Percentiles rank a stretch among this genome's conserved stretches.
Evolutionary conservation across 179 eudicot species (phyloP).

Genomic region (Actinidia polygama): DNA sequence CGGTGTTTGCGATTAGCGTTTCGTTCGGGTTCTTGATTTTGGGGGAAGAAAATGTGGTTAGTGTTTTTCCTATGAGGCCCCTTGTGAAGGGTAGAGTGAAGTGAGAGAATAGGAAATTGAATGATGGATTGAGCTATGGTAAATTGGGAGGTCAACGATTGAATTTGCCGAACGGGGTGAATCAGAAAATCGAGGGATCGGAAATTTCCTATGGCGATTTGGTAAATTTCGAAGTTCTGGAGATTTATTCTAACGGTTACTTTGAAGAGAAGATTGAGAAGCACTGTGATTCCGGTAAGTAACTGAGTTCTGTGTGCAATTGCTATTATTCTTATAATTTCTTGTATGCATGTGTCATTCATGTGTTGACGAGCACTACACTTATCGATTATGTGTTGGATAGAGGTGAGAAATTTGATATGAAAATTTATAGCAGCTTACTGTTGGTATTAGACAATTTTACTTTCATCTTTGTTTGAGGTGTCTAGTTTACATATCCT

Average conservation of each 20-base stretch:
- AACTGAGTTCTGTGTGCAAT: neutral
- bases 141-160: slow-evolving; percentile 27
- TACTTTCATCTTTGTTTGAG: neutral
- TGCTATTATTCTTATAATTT: neutral
- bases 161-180: slow-evolving; percentile 44
- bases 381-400: neutral
- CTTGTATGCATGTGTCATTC: neutral
- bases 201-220: slow-evolving; percentile 31
- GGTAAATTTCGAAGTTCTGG: slow-evolving; percentile 1
- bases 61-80: slow-evolving; percentile 69
- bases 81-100: slow-evolving; percentile 66
- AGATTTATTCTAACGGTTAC: slow-evolving; percentile 28
- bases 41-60: slow-evolving; percentile 80
- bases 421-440: neutral
- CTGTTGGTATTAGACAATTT: neutral
- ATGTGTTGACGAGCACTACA: neutral
- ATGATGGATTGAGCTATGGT: slow-evolving; percentile 26
- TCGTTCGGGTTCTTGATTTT: slow-evolving; percentile 62
- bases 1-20: slow-evolving; percentile 55
- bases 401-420: neutral
- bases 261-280: slow-evolving; percentile 41
- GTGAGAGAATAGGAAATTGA: slow-evolving; percentile 37
- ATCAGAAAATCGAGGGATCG: slow-evolving; percentile 28
- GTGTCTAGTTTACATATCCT: neutral
- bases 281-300: slow-evolving; percentile 56